These are phyloP conservation scores for Zizania latifolia DNA, from an alignment of 176 grass and related monocot genomes.

Conservation along the genomic window DNA sequence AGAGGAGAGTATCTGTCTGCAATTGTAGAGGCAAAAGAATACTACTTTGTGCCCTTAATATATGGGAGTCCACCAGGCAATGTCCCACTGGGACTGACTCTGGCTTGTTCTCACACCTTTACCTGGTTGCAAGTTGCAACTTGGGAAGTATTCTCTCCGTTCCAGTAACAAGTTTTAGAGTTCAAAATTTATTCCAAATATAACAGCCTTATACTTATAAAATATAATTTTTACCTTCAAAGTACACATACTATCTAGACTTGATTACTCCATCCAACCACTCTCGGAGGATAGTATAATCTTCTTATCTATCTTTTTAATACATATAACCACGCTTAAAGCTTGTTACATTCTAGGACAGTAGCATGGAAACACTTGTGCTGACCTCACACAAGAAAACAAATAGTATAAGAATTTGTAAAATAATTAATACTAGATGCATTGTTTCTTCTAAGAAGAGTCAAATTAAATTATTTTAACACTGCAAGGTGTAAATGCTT, in stretches of 20 bases:
- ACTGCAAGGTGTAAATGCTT: neutral
- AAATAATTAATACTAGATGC: neutral
- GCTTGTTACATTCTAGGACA: conserved; percentile 5
- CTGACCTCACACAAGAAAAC: neutral
- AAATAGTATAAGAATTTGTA: neutral
- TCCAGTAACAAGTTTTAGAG: too few relatives aligned
- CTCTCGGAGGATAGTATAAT: too few relatives aligned
- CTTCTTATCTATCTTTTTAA: too few relatives aligned
- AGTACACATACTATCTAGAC: too few relatives aligned
- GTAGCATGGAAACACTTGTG: neutral
- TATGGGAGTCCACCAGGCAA: neutral
- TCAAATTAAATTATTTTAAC: neutral
- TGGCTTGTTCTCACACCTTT: too few relatives aligned
- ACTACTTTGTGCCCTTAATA: neutral
- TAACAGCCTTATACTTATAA: too few relatives aligned
- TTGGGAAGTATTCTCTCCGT: too few relatives aligned
- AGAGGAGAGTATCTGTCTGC: neutral
- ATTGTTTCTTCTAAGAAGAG: neutral
- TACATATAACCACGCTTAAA: too few relatives aligned
- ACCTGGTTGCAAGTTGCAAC: too few relatives aligned
- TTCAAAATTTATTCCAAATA: too few relatives aligned
- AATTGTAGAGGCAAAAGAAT: conserved; percentile 6
- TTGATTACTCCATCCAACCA: too few relatives aligned
- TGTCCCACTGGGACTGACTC: conserved; percentile 23
- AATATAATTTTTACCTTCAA: too few relatives aligned